Evolutionary conservation across 2,329 filamentous ascomycete genomes (phyloP), one percentile per base, ranked within the genome.

Genomic region (Didymellaceae sp.): DNA sequence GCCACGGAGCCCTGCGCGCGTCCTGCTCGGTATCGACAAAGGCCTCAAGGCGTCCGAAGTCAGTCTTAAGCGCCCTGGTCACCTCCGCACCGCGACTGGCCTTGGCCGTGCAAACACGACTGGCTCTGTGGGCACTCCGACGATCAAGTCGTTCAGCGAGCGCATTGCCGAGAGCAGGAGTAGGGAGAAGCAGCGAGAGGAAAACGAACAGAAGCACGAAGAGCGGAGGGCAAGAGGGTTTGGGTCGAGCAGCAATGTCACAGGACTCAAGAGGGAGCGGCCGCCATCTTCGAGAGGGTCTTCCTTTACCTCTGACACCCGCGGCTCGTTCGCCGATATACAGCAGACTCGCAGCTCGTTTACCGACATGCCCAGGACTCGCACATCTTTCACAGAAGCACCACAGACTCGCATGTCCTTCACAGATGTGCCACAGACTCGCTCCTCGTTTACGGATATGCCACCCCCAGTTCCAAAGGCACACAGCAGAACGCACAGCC

Each of bases 11-110:
- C 93, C 94, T 1, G 88, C 88, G 44, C 82, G 92, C 53, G 83
- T 94, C 11, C 74, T 91, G 14, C 73, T 97, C 13, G 93, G 94
- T 5, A 95, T 97, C 55, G 92, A 96, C 74, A 95, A 96, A 70
- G 91, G 91, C 1, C 77, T 92, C 26, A 88, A 81, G 62, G 91
- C 87, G 2, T 84, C 84, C 51, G 91, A 97, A 63, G 81, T 97
- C 24, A 97, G 92, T 3, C 76, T 97, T 21, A 94, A 90, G 72
- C 82, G 90, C 58, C 85, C 90, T 3, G 80, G 85, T 35, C 68
- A 55, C 55, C 51, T 55, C 14, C 47, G 52, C 25, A 45, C 62
- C 7, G 49, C 58, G 14, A 55, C 52, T 20, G 52, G 40, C 14
- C 48, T 62, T 14, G 59, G 63, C 2, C 60, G 67, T n/a, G 13